These are phyloP conservation scores for Melaleuca quinquenervia DNA, from an alignment of 345 rosid species.

Conservation along the genomic window DNA sequence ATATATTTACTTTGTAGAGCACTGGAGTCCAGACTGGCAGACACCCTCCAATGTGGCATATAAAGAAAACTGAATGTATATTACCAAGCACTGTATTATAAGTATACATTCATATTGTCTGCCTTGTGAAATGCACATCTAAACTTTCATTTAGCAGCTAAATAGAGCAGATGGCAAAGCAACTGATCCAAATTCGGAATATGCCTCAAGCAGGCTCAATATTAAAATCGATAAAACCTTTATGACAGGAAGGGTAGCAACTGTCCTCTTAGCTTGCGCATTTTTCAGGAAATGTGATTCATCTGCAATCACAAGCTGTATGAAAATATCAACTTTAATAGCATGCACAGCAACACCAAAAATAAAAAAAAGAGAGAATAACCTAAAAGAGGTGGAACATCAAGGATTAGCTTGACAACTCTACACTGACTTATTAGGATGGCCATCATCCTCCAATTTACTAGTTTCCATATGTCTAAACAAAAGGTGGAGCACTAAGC, in stretches of 20 bases:
- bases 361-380: neutral
- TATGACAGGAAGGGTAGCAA: conserved; percentile 72
- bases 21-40: neutral
- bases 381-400: neutral
- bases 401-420: neutral
- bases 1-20: neutral
- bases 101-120: neutral
- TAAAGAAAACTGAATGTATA: neutral
- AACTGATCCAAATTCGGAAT: neutral
- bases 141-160: neutral
- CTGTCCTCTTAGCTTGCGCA: conserved; percentile 94
- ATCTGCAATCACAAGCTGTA: conserved; percentile 93
- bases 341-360: neutral
- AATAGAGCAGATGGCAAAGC: neutral
- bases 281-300: conserved; percentile 94
- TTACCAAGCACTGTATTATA: neutral
- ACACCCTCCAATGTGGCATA: neutral
- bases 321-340: conserved; percentile 1
- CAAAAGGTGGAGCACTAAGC: neutral
- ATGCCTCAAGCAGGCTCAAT: neutral
- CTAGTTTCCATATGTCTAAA: neutral
- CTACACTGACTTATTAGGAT: neutral
- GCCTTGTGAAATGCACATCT: neutral
- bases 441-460: neutral
- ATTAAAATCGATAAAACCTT: conserved; percentile 33